These are phyloP conservation scores for Thelephora ganbajun DNA, from an alignment of 768 basidiomycete species.

Conservation along the genomic window DNA sequence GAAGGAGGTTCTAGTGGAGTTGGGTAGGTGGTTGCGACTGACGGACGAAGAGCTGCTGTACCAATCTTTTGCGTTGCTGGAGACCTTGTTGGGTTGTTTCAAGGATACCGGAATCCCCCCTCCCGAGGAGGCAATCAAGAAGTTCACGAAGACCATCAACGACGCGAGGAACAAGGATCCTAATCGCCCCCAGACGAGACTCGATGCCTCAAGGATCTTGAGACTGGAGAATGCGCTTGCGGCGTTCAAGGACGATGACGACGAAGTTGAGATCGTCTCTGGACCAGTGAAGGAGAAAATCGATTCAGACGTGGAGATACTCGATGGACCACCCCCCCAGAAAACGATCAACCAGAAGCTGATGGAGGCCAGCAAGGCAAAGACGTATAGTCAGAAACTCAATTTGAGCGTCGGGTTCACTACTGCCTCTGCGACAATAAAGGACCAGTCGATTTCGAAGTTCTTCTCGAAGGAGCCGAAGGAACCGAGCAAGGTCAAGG, in stretches of 20 bases:
- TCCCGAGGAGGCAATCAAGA: slow-evolving; percentile 38
- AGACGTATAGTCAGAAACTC: neutral
- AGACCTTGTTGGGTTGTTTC: slow-evolving; percentile 68
- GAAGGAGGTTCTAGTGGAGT: slow-evolving; percentile 64
- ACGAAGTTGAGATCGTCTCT: slow-evolving; percentile 42
- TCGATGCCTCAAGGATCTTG: slow-evolving; percentile 43
- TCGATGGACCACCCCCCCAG: slow-evolving; percentile 2
- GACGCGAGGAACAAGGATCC: slow-evolving; percentile 38
- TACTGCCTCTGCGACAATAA: slow-evolving; percentile 6
- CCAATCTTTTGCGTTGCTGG: slow-evolving; percentile 75
- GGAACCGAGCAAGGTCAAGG: slow-evolving; percentile 19
- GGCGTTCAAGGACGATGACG: slow-evolving; percentile 46
- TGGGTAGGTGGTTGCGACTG: slow-evolving; percentile 79
- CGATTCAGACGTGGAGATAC: neutral
- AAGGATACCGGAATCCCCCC: slow-evolving; percentile 45
- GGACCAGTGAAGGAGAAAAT: slow-evolving; percentile 13
- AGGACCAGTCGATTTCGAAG: slow-evolving; percentile 1
- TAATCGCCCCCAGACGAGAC: slow-evolving; percentile 33
- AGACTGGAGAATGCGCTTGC: slow-evolving; percentile 55
- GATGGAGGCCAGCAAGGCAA: neutral
- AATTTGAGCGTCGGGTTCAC: neutral
- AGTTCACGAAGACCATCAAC: slow-evolving; percentile 52
- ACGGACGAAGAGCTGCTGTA: slow-evolving; percentile 87
- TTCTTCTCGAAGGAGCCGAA: slow-evolving; percentile 16
- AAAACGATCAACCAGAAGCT: neutral